Base-by-base conservation (phyloP, 2,329 filamentous ascomycete genomes). In the Dactylellina parvicollis region DNA sequence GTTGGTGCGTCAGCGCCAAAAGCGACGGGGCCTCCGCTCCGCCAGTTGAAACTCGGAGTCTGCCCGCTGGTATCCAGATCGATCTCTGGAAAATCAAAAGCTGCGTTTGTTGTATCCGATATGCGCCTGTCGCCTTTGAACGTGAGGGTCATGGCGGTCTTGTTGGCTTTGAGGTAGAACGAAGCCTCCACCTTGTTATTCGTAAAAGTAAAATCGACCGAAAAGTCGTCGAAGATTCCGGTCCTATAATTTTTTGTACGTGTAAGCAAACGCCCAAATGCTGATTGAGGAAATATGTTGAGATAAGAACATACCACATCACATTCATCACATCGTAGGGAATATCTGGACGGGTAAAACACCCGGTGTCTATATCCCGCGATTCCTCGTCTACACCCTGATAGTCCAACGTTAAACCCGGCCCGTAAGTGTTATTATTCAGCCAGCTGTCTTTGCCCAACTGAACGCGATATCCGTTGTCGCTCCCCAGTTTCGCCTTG, bases 161-260 rank as follows among this genome's bases (percentile, higher is more conserved):
- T 28, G 28, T 59, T 59, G 4, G 55, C 55, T 59, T 59, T 59
- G 2, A 47, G 28, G 20, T 59, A 59, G 36, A 59, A 59, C 3
- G 55, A 59, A 3, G 55, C 55, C 8, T 47, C 24, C 3, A 38
- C 55, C 10, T 36, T 49, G 14, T 47, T 26, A 49, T 59, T 59
- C 1, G 55, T 47, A 26, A 59, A 59, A 24, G 55, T 47, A 12
- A 59, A 47, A 28, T 59, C 42, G 24, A 59, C 16, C 12, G 36
- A 38, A 18, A 59, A 59, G 28, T 59, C 55, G n/a, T 59, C 55
- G 28, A 34, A 44, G 9, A 59, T 47, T 12, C 55, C 55, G 28
- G 55, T 59, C 55, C 55, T 59, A 24, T 14, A 28, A 14, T n/a
- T n/a, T n/a, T n/a, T n/a, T n/a, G n/a, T n/a, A n/a, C n/a, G n/a